phyloP scores from a whole-genome alignment of 192 early-diverging fungal species.

The Linnemannia hyalina region DNA sequence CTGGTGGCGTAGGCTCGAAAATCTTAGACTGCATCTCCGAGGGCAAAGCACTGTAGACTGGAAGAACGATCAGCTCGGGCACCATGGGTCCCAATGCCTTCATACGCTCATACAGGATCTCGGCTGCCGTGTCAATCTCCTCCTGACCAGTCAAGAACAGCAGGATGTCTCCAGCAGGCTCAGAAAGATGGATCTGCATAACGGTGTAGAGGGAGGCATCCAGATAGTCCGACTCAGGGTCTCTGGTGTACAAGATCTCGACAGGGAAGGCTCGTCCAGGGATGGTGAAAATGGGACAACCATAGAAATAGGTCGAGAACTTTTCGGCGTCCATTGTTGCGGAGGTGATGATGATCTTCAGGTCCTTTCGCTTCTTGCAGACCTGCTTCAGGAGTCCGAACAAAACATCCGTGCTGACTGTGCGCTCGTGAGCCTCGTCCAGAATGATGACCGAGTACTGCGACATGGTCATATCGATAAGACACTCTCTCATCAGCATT shows the following conservation, averaged over 20 bases:
- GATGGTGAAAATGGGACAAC: constrained; percentile 97
- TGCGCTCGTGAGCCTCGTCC: constrained; percentile 99
- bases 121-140: constrained; percentile 92
- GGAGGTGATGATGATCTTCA: constrained; percentile 95
- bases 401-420: constrained; percentile 95
- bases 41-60: constrained; percentile 95
- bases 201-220: constrained; percentile 94
- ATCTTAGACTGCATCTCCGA: constrained; percentile 96
- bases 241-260: constrained; percentile 94
- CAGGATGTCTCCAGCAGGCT: constrained; percentile 94
- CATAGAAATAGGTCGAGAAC: constrained; percentile 90
- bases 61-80: constrained; percentile 85
- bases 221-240: constrained; percentile 94
- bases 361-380: constrained; percentile 81
- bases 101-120: constrained; percentile 79
- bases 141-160: constrained; percentile 99
- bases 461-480: constrained; percentile 84
- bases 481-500: constrained; percentile 93
- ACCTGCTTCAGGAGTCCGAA: constrained; percentile 94
- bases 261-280: constrained; percentile 96
- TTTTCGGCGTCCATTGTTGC: constrained; percentile 96
- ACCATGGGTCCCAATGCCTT: constrained; percentile 77
- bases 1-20: constrained; percentile 90
- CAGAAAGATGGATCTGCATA: constrained; percentile 97
- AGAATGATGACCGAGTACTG: constrained; percentile 95